These are phyloP conservation scores for Umbelopsis sp. DNA, from an alignment of 371 early-diverging fungal species.

Conservation along the genomic window DNA sequence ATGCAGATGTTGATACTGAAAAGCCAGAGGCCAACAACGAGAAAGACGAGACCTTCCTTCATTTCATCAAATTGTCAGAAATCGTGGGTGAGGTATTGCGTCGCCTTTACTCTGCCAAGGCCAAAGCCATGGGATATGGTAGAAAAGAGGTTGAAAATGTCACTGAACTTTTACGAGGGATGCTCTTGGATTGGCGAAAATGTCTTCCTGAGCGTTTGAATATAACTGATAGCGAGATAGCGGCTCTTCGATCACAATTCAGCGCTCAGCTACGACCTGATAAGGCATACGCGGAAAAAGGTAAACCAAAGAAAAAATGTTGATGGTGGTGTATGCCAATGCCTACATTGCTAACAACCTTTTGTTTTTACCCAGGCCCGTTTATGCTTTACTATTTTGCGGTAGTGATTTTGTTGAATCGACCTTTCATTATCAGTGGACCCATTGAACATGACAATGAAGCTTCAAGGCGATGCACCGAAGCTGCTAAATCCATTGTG, in stretches of 20 bases:
- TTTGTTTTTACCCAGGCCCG: conserved; percentile 34
- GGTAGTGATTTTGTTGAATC: conserved; percentile 49
- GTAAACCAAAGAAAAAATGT: neutral
- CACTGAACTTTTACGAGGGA: conserved; percentile 29
- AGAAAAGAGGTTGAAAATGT: conserved; percentile 32
- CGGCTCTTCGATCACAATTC: neutral
- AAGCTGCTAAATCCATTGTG: conserved; percentile 54
- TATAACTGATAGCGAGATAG: conserved; percentile 28
- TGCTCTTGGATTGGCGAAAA: conserved; percentile 36
- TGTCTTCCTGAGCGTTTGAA: conserved; percentile 30
- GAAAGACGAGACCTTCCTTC: conserved; percentile 26
- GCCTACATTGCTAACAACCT: conserved; percentile 20
- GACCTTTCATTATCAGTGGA: conserved; percentile 43
- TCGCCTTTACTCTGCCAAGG: conserved; percentile 41
- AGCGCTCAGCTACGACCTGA: neutral
- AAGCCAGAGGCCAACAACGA: conserved; percentile 23
- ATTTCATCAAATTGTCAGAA: conserved; percentile 36
- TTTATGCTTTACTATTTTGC: conserved; percentile 45
- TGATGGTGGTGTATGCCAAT: too few relatives aligned
- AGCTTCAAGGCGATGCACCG: conserved; percentile 42
- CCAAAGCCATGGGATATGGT: conserved; percentile 30
- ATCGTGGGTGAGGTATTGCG: conserved; percentile 43
- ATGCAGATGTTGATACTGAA: conserved; percentile 45
- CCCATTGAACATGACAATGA: conserved; percentile 20
- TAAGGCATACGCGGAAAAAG: neutral